Conservation (phyloP, 2,329 filamentous ascomycete genomes). For the Ophiostoma triangulosporum region DNA sequence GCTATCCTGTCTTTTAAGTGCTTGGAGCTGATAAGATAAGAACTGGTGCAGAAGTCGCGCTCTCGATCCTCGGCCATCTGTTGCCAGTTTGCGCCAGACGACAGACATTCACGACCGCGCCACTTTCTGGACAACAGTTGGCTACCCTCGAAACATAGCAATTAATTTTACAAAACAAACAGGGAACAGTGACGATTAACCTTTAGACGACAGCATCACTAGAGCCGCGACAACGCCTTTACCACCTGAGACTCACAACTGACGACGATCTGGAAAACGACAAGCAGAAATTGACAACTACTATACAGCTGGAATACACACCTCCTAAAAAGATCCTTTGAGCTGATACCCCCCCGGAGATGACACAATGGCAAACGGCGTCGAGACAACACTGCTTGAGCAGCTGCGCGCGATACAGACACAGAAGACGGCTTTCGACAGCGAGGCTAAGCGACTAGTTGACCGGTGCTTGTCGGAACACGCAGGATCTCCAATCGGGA, state of each 20-base stretch:
- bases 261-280: background rate
- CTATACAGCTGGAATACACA: background rate
- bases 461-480: conserved; percentile 7
- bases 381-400: conserved; percentile 7
- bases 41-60: background rate
- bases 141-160: background rate
- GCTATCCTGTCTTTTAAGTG: background rate
- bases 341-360: background rate
- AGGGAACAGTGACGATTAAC: background rate
- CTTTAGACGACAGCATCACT: background rate
- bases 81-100: background rate
- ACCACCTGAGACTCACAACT: background rate
- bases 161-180: background rate
- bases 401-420: conserved; percentile 9
- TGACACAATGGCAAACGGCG: conserved; percentile 4
- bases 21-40: background rate
- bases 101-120: background rate
- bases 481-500: background rate
- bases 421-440: conserved; percentile 6
- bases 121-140: background rate
- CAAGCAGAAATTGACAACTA: background rate
- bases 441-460: background rate
- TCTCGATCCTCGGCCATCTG: background rate
- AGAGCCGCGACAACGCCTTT: background rate
- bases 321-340: background rate